Base-by-base conservation (phyloP, 176 grass and related monocot genomes). In the Musa acuminata region DNA sequence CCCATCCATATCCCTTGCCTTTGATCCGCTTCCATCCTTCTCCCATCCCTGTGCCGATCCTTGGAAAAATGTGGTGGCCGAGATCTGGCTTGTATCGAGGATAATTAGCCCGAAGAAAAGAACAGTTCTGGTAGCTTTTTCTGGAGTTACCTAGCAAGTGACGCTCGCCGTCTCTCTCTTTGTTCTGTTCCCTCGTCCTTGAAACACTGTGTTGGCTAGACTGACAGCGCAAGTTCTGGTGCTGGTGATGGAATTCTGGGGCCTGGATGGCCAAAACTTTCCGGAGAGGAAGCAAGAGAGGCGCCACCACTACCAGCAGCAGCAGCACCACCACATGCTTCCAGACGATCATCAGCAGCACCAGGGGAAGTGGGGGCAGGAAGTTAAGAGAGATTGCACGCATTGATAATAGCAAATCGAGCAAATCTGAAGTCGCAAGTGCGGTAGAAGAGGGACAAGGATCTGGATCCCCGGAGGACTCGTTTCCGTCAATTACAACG, bases 391-490 rank as follows among this genome's bases (percentile, higher is more conserved):
- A 49, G 58, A 8, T 53, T 13, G 52, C 21, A 25, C 21, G 20
- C 21, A 73, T 9, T 13, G 22, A 23, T 11, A 73, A 57, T 79
- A 80, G 35, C 35, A 43, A 43, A 43, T 43, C 0, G 4, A 43
- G 35, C 35, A 43, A 43, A 5, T 43, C 35, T 43, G 35, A 6
- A 43, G 35, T 43, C 35, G 35, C 35, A 43, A 43, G 35, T 43
- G 35, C 4, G 35, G 35, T 43, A 43, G 51, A 76, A 75, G 71
- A 55, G 81, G 87, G 29, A 75, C 80, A 80, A 84, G 84, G 88
- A 95, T 95, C 95, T 98, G 95, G 95, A 98, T 98, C 90, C 90
- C 25, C 72, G 75, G 68, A 72, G 79, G 83, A 80, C 81, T 84
- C 86, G 83, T 49, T 82, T 85, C 77, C 82, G 90, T 82, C 87